These are phyloP conservation scores for Henckelia pumila DNA, from an alignment of 257 asterid species.

Conservation along the genomic window DNA sequence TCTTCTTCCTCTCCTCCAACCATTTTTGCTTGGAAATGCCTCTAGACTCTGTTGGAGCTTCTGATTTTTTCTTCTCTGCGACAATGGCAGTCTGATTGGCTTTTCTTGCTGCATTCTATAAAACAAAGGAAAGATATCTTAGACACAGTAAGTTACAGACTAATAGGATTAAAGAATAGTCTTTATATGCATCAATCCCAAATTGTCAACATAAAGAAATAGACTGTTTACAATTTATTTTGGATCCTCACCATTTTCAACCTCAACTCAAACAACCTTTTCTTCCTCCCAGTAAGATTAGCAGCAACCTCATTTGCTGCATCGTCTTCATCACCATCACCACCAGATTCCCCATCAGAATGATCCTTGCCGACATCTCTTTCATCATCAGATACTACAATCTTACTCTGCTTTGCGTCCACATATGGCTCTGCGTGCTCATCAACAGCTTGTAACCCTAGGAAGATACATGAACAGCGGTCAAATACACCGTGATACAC, in stretches of 20 bases:
- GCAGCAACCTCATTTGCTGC: slow-evolving; percentile 26
- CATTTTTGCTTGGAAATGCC: slow-evolving; percentile 95
- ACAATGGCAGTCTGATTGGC: slow-evolving; percentile 94
- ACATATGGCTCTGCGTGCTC: slow-evolving; percentile 24
- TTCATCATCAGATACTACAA: slow-evolving; percentile 34
- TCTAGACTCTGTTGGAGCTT: slow-evolving; percentile 74
- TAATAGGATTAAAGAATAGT: background rate
- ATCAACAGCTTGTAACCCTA: slow-evolving; percentile 37
- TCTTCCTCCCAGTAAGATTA: slow-evolving; percentile 74
- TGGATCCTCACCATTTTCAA: slow-evolving; percentile 67
- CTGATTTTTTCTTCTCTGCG: slow-evolving; percentile 72
- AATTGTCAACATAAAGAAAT: background rate
- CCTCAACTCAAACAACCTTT: slow-evolving; percentile 68
- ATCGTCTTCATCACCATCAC: slow-evolving; percentile 34
- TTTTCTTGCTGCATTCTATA: slow-evolving; percentile 79
- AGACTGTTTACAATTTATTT: background rate
- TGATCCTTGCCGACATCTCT: slow-evolving; percentile 31
- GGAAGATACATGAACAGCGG: slow-evolving; percentile 10
- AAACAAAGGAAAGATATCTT: slow-evolving; percentile 15
- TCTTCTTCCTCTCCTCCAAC: slow-evolving; percentile 95
- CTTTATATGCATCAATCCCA: background rate
- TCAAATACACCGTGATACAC: background rate
- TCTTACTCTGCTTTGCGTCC: slow-evolving; percentile 29
- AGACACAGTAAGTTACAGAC: background rate
- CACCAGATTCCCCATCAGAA: slow-evolving; percentile 40